Percentiles rank a stretch among this genome's conserved stretches.
These are phyloP conservation scores for Tubosaeta sp. DNA, from an alignment of 768 basidiomycete genomes.

Conservation along the genomic window DNA sequence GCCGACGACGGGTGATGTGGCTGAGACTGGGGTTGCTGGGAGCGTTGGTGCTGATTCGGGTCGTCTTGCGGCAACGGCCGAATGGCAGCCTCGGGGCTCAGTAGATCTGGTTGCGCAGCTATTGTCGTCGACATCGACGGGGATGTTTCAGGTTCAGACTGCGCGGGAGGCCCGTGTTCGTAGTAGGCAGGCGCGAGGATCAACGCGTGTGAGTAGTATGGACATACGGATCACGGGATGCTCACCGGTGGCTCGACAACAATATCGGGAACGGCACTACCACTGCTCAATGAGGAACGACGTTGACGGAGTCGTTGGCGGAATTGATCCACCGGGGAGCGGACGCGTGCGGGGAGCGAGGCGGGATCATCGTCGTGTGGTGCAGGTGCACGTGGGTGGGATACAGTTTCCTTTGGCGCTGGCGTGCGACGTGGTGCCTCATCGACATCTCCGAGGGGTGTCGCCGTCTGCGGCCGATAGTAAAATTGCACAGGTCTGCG, in stretches of 20 bases:
- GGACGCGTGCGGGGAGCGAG: slow-evolving; percentile 11
- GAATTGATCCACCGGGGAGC: slow-evolving; percentile 22
- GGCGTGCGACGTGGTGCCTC: slow-evolving; percentile 15
- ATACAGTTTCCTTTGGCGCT: slow-evolving; percentile 3
- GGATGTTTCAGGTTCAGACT: slow-evolving; percentile 40
- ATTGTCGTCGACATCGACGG: slow-evolving; percentile 28
- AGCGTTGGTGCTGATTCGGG: not conserved
- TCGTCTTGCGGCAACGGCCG: slow-evolving; percentile 23
- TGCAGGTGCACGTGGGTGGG: not conserved
- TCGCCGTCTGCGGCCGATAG: slow-evolving; percentile 28
- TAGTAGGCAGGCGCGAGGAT: not conserved
- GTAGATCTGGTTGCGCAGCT: slow-evolving; percentile 36
- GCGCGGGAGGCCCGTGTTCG: not conserved
- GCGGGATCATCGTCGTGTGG: slow-evolving; percentile 1
- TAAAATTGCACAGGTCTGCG: slow-evolving; percentile 12
- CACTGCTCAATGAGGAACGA: slow-evolving; percentile 29
- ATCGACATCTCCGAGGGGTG: slow-evolving; percentile 21
- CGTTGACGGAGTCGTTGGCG: slow-evolving; percentile 28
- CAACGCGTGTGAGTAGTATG: not conserved
- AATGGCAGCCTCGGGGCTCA: slow-evolving; percentile 41
- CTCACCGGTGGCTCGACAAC: slow-evolving; percentile 46
- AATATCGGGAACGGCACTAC: slow-evolving; percentile 35
- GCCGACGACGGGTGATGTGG: not conserved
- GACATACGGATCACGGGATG: not conserved
- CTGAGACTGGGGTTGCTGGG: not conserved